Evolutionary conservation across 495 filamentous ascomycete species (phyloP), one percentile per base, ranked within the genome.

Genomic region (Cercophora sp.): DNA sequence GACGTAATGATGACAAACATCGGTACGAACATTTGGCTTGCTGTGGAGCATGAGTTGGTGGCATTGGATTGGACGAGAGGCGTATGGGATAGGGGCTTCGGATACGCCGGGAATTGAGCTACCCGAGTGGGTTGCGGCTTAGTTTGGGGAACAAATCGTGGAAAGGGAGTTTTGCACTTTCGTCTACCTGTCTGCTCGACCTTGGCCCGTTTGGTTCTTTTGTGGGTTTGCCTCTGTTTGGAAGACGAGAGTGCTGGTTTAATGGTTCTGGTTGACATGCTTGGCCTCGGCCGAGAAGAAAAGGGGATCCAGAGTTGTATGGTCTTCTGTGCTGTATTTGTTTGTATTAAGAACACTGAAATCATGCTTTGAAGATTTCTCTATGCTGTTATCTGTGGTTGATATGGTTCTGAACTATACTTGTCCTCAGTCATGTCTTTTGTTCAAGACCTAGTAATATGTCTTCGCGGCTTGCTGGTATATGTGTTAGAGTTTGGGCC

Each of bases 261-360:
- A 25, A 43, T 25, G 9, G 26, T 25, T 26, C n/a, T 22, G 5
- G 6, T 11, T n/a, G n/a, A n/a, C n/a, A n/a, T n/a, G n/a, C n/a
- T n/a, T n/a, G n/a, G n/a, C n/a, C n/a, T n/a, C n/a, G n/a, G n/a
- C n/a, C n/a, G n/a, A n/a, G n/a, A n/a, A n/a, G n/a, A n/a, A n/a
- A n/a, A n/a, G n/a, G n/a, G n/a, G n/a, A n/a, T n/a, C 41, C 6
- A n/a, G 22, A 16, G 22, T 24, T 44, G 22, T 26, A 27, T 24
- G 9, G 22, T n/a, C 35, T 48, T 22, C 8, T 23, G 24, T 50
- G n/a, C n/a, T 49, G 52, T 41, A 48, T 55, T 48, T 48, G 27
- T 40, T 41, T 55, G 42, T 40, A 41, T 48, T 35, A 32, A 32
- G 35, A 20, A 35, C 31, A 26, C 15, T 37, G 29, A 27, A 39